Conservation (phyloP, 352 stramenopile genomes). For the Pythium rishiriense region DNA sequence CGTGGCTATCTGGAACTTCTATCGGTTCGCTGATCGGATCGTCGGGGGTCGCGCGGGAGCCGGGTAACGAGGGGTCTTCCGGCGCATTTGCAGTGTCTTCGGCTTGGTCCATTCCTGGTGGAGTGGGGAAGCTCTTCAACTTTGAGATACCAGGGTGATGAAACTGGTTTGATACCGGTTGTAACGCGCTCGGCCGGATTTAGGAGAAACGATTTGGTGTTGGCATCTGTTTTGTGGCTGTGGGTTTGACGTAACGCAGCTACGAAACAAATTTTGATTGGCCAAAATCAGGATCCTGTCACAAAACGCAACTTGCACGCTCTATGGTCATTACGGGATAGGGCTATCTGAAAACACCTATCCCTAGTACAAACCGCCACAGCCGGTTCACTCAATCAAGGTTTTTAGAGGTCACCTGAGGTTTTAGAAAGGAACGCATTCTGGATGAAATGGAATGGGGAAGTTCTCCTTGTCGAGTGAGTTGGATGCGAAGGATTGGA, state of each 20-base stretch:
- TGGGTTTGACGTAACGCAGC: neutral
- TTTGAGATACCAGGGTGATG: too few relatives aligned
- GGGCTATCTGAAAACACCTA: neutral
- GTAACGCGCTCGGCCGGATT: too few relatives aligned
- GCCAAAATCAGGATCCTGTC: neutral
- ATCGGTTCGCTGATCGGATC: neutral
- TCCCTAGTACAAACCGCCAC: neutral
- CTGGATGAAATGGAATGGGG: neutral
- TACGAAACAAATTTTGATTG: slow-evolving; percentile 1
- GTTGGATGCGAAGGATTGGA: neutral
- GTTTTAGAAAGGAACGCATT: neutral
- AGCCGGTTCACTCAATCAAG: slow-evolving; percentile 1
- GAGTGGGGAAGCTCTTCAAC: neutral
- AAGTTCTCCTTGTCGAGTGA: too few relatives aligned
- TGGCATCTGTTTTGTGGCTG: neutral
- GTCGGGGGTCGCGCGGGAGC: neutral
- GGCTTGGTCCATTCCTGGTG: slow-evolving; percentile 4
- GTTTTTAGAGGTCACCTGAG: neutral
- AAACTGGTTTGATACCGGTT: too few relatives aligned
- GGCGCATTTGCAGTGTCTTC: neutral
- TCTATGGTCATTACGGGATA: slow-evolving; percentile 1
- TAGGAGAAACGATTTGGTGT: neutral
- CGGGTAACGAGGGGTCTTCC: neutral
- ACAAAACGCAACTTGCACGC: neutral
- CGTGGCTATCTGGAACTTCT: neutral